These are phyloP conservation scores for Ophiocordyceps camponoti-saundersi DNA, from an alignment of 2,329 filamentous ascomycete species.

Conservation along the genomic window DNA sequence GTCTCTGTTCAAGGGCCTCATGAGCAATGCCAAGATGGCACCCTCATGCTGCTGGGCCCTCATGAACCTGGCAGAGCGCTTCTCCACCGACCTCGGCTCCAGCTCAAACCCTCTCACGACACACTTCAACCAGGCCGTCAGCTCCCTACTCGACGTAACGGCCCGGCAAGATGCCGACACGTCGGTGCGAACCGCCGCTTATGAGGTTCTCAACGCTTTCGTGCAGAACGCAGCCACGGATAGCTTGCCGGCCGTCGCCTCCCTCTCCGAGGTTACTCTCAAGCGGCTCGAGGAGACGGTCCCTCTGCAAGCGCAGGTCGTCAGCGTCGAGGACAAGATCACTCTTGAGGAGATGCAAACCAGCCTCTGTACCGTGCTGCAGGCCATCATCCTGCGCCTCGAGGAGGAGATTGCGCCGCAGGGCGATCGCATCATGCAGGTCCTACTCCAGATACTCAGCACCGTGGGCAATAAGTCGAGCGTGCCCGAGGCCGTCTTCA, in stretches of 20 bases:
- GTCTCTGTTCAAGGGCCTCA: constrained; percentile 76
- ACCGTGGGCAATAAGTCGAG: constrained; percentile 72
- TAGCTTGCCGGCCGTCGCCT: constrained; percentile 63
- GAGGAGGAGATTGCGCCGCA: constrained; percentile 83
- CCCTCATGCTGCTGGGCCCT: constrained; percentile 97
- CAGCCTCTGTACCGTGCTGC: constrained; percentile 76
- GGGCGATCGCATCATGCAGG: constrained; percentile 86
- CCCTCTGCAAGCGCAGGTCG: constrained; percentile 77
- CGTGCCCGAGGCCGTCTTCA: constrained; percentile 87
- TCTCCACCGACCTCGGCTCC: constrained; percentile 70
- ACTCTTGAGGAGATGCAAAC: constrained; percentile 97
- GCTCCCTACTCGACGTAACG: constrained; percentile 70
- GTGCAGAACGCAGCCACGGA: constrained; percentile 81
- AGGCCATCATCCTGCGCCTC: constrained; percentile 79
- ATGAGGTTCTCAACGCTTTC: constrained; percentile 92
- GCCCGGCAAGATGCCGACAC: constrained; percentile 71
- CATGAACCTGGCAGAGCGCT: constrained; percentile 95
- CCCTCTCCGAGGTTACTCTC: constrained; percentile 73
- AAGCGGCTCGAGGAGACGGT: constrained; percentile 84
- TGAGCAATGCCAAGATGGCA: constrained; percentile 90
- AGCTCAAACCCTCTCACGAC: constrained; percentile 67
- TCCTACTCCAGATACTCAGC: constrained; percentile 63
- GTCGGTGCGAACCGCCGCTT: constrained; percentile 82
- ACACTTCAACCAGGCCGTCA: constrained; percentile 86
- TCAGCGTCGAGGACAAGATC: constrained; percentile 92